These are phyloP conservation scores for Neurospora sp. DNA, from an alignment of 495 filamentous ascomycete genomes.

Conservation along the genomic window DNA sequence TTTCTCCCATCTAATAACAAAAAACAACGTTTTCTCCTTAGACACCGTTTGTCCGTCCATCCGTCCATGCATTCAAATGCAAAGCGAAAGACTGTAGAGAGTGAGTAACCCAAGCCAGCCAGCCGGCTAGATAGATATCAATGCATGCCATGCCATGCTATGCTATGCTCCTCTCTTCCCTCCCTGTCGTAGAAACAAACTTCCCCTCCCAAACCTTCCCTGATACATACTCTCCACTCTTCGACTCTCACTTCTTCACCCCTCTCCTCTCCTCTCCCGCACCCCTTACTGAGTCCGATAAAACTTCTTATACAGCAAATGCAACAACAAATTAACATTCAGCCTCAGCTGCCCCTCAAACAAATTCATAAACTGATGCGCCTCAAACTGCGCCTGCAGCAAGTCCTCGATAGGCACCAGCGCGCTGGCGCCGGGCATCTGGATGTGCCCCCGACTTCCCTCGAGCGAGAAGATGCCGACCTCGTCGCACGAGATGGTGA, in stretches of 20 bases:
- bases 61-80: not conserved
- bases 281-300: conserved; percentile 76
- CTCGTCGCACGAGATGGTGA: conserved; percentile 89
- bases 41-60: not conserved
- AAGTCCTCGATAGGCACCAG: conserved; percentile 87
- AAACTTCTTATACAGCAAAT: conserved; percentile 96
- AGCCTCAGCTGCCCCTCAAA: conserved; percentile 81
- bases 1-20: not conserved
- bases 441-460: conserved; percentile 83
- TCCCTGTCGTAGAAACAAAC: too few species aligned
- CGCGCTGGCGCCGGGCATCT: conserved; percentile 88
- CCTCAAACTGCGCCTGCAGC: conserved; percentile 93
- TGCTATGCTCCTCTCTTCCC: too few species aligned
- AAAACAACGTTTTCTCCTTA: not conserved
- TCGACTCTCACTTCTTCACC: not conserved
- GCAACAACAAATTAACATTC: conserved; percentile 91
- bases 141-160: too few species aligned
- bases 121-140: not conserved
- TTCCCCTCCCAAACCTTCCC: too few species aligned
- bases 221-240: not conserved
- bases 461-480: conserved; percentile 92
- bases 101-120: not conserved
- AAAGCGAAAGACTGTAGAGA: not conserved
- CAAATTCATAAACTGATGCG: conserved; percentile 85
- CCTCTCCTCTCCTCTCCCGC: too few species aligned